A percentile compares a stretch with the other conserved stretches of the same genome.
Evolutionary conservation across 495 filamentous ascomycete species (phyloP).

Genomic region (Annulohypoxylon nitens): DNA sequence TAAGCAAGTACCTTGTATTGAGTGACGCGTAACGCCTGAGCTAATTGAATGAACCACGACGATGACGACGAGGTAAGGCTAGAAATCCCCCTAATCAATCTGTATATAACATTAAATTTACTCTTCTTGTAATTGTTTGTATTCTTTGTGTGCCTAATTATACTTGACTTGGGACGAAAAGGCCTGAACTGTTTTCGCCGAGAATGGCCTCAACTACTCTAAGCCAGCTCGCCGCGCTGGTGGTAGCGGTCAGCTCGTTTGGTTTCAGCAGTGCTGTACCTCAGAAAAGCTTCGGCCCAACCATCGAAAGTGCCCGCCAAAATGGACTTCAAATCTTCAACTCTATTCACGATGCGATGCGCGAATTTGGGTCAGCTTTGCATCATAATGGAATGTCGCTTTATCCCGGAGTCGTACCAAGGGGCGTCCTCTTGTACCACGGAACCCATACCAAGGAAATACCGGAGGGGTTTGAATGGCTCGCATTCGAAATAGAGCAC

Average conservation of each 20-base stretch:
- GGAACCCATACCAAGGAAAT: conserved; percentile 59
- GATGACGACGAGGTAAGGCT: neutral
- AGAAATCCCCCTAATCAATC: neutral
- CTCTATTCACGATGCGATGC: conserved; percentile 73
- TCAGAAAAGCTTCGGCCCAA: conserved; percentile 42
- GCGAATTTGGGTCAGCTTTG: conserved; percentile 76
- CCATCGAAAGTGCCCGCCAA: conserved; percentile 48
- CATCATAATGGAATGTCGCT: conserved; percentile 79
- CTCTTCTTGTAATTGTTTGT: neutral
- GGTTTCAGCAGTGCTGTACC: conserved; percentile 6
- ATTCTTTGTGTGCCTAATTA: neutral
- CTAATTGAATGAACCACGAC: conserved; percentile 1
- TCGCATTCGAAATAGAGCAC: conserved; percentile 79
- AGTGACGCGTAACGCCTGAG: conserved; percentile 25
- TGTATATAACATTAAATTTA: neutral
- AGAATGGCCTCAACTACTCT: conserved; percentile 11
- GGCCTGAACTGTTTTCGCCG: neutral
- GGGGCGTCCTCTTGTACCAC: conserved; percentile 73
- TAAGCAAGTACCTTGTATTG: conserved; percentile 22
- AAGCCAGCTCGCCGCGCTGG: conserved; percentile 15
- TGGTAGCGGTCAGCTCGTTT: conserved; percentile 14
- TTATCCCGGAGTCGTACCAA: conserved; percentile 70
- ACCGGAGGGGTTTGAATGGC: conserved; percentile 70
- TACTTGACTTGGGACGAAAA: neutral
- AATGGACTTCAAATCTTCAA: conserved; percentile 77